These are phyloP conservation scores for Buxus sempervirens DNA, from an alignment of 164 flowering plant species.

Conservation along the genomic window DNA sequence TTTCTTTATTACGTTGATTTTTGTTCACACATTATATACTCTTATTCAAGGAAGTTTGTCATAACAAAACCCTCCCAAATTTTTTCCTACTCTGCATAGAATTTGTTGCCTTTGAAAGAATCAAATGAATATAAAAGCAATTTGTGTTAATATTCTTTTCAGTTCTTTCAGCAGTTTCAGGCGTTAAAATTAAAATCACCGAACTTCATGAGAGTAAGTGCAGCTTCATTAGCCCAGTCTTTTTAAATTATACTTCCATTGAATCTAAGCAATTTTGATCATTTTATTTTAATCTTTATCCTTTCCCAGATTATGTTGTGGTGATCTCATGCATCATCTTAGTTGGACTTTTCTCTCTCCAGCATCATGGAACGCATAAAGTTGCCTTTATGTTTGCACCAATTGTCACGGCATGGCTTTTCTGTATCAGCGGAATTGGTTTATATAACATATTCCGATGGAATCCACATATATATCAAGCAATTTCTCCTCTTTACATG, in stretches of 20 bases:
- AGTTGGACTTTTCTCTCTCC: slow-evolving; percentile 64
- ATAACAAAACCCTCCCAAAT: too few species aligned
- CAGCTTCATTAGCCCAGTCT: not conserved
- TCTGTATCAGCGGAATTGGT: slow-evolving; percentile 59
- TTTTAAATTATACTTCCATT: not conserved
- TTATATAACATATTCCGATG: slow-evolving; percentile 61
- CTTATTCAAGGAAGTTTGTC: too few species aligned
- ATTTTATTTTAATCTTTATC: not conserved
- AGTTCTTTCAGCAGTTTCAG: slow-evolving; percentile 79
- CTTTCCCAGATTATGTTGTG: slow-evolving; percentile 46
- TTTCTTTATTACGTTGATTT: too few species aligned
- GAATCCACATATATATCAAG: slow-evolving; percentile 53
- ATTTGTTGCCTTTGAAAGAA: not conserved
- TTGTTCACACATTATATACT: too few species aligned
- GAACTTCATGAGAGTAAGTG: slow-evolving; percentile 58
- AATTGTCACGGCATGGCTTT: slow-evolving; percentile 59
- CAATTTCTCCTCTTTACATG: slow-evolving; percentile 71
- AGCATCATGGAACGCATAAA: slow-evolving; percentile 62
- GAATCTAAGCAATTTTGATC: not conserved
- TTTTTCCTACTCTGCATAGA: too few species aligned
- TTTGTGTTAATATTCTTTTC: slow-evolving; percentile 20
- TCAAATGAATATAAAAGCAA: not conserved
- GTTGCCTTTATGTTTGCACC: slow-evolving; percentile 80
- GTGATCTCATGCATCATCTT: slow-evolving; percentile 51
- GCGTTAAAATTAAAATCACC: slow-evolving; percentile 38